phyloP scores from a whole-genome alignment of 768 basidiomycete species.

The Russula abietina region DNA sequence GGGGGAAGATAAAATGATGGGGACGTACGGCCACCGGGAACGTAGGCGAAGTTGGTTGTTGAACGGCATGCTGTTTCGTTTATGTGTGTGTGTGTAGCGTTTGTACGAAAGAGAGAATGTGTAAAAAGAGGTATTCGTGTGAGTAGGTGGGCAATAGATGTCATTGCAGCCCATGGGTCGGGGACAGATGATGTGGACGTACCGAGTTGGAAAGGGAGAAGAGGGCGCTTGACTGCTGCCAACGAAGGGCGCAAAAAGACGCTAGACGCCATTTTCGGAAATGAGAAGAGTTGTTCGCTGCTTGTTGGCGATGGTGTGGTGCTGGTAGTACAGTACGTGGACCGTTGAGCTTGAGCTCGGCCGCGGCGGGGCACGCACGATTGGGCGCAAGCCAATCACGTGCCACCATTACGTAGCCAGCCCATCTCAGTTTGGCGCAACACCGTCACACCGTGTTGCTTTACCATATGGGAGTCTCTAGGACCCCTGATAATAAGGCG shows the following conservation, averaged over 20 bases:
- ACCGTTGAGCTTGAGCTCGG: too few relatives aligned
- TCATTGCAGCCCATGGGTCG: too few relatives aligned
- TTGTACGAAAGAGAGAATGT: not conserved
- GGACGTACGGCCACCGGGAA: conserved; percentile 67
- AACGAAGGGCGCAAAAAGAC: conserved; percentile 7
- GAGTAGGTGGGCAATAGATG: too few relatives aligned
- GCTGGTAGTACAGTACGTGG: too few relatives aligned
- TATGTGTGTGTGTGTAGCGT: conserved; percentile 23
- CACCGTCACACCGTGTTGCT: too few relatives aligned
- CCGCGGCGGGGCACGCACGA: too few relatives aligned
- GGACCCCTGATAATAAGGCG: too few relatives aligned
- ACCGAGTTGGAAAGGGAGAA: conserved; percentile 11
- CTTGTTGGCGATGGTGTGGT: not conserved
- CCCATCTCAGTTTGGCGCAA: too few relatives aligned
- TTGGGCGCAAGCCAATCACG: too few relatives aligned
- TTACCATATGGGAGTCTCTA: too few relatives aligned
- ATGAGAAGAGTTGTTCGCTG: not conserved
- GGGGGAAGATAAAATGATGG: not conserved
- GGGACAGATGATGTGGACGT: not conserved
- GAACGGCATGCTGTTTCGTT: conserved; percentile 14
- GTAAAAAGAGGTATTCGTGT: not conserved
- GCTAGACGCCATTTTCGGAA: conserved; percentile 4
- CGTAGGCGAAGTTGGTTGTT: conserved; percentile 36
- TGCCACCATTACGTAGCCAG: too few relatives aligned
- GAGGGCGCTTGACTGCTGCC: conserved; percentile 6